phyloP scores from a whole-genome alignment of 2,329 filamentous ascomycete species.

The Ceratocystis variospora region DNA sequence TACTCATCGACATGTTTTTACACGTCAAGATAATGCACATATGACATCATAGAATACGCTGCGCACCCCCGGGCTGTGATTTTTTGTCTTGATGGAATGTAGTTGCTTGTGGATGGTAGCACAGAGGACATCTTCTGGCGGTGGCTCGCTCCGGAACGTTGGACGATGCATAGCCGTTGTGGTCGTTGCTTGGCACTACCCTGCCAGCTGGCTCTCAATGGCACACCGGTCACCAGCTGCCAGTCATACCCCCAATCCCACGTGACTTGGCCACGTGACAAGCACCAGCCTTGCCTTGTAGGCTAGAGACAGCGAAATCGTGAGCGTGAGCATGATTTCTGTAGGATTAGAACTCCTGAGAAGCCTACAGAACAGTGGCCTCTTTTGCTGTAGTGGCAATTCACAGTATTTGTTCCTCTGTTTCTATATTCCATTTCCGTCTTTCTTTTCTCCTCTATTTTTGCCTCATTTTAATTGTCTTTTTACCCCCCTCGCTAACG shows the following conservation, averaged over 20 bases:
- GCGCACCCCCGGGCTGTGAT: neutral
- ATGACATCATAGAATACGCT: conserved; percentile 11
- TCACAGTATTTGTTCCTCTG: neutral
- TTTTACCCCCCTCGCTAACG: neutral
- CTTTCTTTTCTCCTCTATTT: neutral
- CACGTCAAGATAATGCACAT: conserved; percentile 18
- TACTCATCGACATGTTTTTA: conserved; percentile 17
- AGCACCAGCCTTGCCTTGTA: neutral
- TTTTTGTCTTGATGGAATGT: neutral
- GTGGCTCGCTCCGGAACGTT: neutral
- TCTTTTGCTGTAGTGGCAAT: neutral
- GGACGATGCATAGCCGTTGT: neutral
- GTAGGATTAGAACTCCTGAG: conserved; percentile 7
- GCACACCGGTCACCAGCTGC: neutral
- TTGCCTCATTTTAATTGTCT: neutral
- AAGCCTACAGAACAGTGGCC: conserved; percentile 9
- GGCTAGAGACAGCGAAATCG: neutral
- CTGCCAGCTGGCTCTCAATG: neutral
- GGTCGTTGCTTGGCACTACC: neutral
- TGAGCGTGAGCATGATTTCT: neutral
- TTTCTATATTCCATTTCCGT: neutral
- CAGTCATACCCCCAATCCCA: neutral
- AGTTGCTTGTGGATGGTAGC: neutral
- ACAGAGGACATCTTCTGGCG: neutral
- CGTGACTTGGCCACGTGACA: neutral